phyloP scores from a whole-genome alignment of 2,329 filamentous ascomycete species.

The Diplodia seriata region DNA sequence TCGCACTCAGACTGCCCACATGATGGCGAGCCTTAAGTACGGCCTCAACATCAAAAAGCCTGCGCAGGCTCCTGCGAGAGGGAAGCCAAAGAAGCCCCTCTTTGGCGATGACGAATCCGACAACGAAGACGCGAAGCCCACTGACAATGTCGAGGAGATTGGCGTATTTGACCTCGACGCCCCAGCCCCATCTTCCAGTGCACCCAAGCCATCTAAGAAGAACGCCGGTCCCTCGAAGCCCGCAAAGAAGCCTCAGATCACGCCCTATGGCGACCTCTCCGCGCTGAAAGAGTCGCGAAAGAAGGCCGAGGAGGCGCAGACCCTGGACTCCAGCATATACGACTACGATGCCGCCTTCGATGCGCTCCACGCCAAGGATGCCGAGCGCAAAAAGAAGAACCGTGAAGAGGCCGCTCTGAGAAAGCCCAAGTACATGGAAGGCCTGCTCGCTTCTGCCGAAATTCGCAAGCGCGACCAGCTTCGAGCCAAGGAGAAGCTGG shows the following conservation, averaged over 20 bases:
- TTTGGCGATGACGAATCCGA: conserved; percentile 67
- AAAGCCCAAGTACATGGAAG: conserved; percentile 80
- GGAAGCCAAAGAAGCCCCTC: conserved; percentile 41
- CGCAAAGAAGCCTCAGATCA: conserved; percentile 45
- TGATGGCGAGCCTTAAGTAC: conserved; percentile 56
- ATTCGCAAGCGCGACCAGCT: conserved; percentile 78
- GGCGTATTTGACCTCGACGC: conserved; percentile 59
- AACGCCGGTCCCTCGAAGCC: conserved; percentile 40
- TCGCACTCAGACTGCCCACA: conserved; percentile 31
- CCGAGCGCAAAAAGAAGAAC: conserved; percentile 63
- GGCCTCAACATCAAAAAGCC: conserved; percentile 70
- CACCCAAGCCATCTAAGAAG: conserved; percentile 42
- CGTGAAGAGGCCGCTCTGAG: conserved; percentile 63
- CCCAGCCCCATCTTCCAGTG: conserved; percentile 37
- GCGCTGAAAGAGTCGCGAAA: conserved; percentile 68
- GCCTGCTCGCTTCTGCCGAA: conserved; percentile 74
- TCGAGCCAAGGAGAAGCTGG: conserved; percentile 80
- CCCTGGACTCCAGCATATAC: conserved; percentile 76
- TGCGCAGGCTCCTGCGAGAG: conserved; percentile 36
- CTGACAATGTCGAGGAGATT: conserved; percentile 60
- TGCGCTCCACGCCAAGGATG: conserved; percentile 66
- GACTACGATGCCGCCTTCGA: conserved; percentile 87
- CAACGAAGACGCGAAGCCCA: conserved; percentile 53
- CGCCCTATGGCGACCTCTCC: conserved; percentile 68
- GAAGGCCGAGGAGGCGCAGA: conserved; percentile 69